Evolutionary conservation across 495 filamentous ascomycete species (phyloP).

Genomic region (Penicillium argentinense): DNA sequence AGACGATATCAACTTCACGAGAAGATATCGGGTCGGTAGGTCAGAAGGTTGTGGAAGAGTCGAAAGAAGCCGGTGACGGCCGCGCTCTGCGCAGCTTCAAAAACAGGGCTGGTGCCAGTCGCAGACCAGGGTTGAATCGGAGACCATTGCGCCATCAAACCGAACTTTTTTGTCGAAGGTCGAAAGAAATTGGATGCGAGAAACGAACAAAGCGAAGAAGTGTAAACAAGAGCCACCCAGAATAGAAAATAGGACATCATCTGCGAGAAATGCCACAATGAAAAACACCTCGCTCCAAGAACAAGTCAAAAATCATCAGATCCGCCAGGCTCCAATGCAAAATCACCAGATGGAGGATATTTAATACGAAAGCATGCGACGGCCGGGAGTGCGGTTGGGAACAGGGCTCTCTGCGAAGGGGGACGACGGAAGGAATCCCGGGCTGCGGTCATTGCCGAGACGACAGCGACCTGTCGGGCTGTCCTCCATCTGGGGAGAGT

Average conservation of each 20-base stretch:
- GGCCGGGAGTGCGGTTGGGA: slow-evolving; percentile 54
- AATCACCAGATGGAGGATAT: slow-evolving; percentile 7
- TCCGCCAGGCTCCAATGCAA: slow-evolving; percentile 17
- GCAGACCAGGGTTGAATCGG: slow-evolving; percentile 10
- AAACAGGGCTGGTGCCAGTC: neutral
- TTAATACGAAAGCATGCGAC: slow-evolving; percentile 75
- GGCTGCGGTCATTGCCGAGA: slow-evolving; percentile 33
- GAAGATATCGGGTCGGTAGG: slow-evolving; percentile 8
- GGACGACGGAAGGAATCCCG: slow-evolving; percentile 42
- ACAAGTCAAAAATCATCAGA: slow-evolving; percentile 18
- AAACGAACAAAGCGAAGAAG: slow-evolving; percentile 3
- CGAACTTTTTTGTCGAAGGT: slow-evolving; percentile 5
- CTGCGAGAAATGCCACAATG: slow-evolving; percentile 17
- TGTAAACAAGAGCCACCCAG: no score
- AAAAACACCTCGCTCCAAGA: slow-evolving; percentile 30
- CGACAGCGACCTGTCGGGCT: slow-evolving; percentile 72
- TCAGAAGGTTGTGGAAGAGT: slow-evolving; percentile 8
- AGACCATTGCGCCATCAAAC: slow-evolving; percentile 10
- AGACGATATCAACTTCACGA: slow-evolving; percentile 23
- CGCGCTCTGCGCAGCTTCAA: slow-evolving; percentile 15
- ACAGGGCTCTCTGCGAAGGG: slow-evolving; percentile 56
- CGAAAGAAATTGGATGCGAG: slow-evolving; percentile 1
- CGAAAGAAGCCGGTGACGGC: neutral
- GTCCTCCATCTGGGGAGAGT: slow-evolving; percentile 66
- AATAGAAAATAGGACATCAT: slow-evolving; percentile 2